Evolutionary conservation across 2,329 filamentous ascomycete genomes (phyloP).

Genomic region (Escovopsis weberi): DNA sequence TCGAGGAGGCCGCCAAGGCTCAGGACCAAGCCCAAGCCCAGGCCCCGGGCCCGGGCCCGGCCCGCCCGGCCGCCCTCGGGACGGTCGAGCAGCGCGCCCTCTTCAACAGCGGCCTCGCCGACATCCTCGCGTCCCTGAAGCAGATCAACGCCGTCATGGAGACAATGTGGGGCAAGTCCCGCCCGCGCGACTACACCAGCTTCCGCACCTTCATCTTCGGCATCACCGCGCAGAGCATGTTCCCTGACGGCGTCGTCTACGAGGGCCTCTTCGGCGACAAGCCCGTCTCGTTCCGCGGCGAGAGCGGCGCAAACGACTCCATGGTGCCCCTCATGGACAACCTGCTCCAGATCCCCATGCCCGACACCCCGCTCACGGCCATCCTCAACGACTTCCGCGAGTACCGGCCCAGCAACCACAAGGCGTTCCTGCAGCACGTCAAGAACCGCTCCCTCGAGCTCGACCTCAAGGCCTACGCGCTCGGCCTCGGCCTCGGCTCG

Average conservation of each 20-base stretch:
- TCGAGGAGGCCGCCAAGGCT: slow-evolving; percentile 33
- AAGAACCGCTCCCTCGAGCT: slow-evolving; percentile 31
- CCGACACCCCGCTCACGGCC: slow-evolving; percentile 71
- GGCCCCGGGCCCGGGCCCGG: too few species aligned
- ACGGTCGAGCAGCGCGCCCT: slow-evolving; percentile 27
- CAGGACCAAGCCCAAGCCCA: too few species aligned
- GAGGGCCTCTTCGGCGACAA: slow-evolving; percentile 60
- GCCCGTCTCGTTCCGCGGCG: slow-evolving; percentile 73
- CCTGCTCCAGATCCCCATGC: slow-evolving; percentile 75
- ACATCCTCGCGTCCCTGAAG: slow-evolving; percentile 42
- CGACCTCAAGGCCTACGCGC: slow-evolving; percentile 44
- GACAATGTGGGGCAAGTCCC: slow-evolving; percentile 81
- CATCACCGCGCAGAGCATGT: slow-evolving; percentile 88
- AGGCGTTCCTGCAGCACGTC: slow-evolving; percentile 68
- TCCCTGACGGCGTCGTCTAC: slow-evolving; percentile 81
- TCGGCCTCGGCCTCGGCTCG: slow-evolving; percentile 17
- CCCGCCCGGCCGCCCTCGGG: slow-evolving; percentile 13
- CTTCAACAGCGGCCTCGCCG: slow-evolving; percentile 50
- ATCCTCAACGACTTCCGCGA: slow-evolving; percentile 80
- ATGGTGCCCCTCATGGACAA: slow-evolving; percentile 89
- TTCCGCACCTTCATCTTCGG: slow-evolving; percentile 97
- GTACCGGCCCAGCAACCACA: slow-evolving; percentile 81
- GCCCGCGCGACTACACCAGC: slow-evolving; percentile 68
- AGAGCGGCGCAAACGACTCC: slow-evolving; percentile 86
- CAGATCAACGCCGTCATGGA: slow-evolving; percentile 74